phyloP scores from a whole-genome alignment of 1,139 yeast genomes.

The Groenewaldozyma sp. region DNA sequence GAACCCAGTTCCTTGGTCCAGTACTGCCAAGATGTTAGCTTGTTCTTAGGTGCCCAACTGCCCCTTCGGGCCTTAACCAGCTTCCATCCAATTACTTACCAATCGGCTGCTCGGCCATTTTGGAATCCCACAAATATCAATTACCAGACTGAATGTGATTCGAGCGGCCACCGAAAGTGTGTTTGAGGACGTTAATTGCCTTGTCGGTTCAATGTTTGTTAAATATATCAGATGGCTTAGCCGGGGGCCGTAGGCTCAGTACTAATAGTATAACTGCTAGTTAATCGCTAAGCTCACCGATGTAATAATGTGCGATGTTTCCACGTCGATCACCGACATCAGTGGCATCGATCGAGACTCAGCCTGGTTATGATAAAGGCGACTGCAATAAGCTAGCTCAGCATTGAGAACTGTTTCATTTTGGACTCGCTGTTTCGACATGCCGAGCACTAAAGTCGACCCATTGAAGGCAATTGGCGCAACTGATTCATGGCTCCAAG shows the following conservation, averaged over 20 bases:
- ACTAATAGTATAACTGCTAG: not conserved
- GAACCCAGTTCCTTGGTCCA: constrained; percentile 99
- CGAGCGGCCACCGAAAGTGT: constrained; percentile 3
- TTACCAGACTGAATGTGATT: too few species aligned
- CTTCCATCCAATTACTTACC: constrained; percentile 33
- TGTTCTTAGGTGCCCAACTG: not conserved
- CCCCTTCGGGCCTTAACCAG: not conserved
- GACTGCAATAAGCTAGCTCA: too few species aligned
- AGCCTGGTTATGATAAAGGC: too few species aligned
- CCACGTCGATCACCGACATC: not conserved
- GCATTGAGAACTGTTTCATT: too few species aligned
- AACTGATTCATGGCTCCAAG: too few species aligned
- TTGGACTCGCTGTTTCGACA: too few species aligned
- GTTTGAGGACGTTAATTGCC: not conserved
- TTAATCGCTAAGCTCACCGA: too few species aligned
- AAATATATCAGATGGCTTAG: not conserved
- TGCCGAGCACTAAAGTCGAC: too few species aligned
- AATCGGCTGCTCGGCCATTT: constrained; percentile 41
- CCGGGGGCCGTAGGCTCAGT: not conserved
- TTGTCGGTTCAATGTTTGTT: not conserved
- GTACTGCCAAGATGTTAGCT: constrained; percentile 36
- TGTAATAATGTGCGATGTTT: not conserved
- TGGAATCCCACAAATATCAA: not conserved
- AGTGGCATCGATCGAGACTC: too few species aligned
- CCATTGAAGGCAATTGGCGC: too few species aligned